A percentile compares a stretch with the other conserved stretches of the same genome.
Evolutionary conservation across 805 yeast species (phyloP).

Genomic region (Candida gorgasii): DNA sequence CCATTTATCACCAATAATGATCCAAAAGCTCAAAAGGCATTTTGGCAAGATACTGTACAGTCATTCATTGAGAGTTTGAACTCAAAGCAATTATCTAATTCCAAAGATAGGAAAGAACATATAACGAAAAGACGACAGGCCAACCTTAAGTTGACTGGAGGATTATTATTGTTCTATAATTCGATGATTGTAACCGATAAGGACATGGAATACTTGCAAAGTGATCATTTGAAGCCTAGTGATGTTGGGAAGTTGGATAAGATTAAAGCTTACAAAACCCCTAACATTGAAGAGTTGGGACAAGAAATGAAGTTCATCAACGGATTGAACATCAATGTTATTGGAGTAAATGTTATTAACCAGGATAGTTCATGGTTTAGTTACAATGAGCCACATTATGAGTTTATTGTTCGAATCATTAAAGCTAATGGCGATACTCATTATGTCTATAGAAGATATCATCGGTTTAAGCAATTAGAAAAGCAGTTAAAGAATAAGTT

Average conservation of each 20-base stretch:
- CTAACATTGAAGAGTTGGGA: slow-evolving; percentile 7
- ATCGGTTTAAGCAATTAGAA: slow-evolving; percentile 65
- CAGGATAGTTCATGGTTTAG: slow-evolving; percentile 11
- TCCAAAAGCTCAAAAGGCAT: slow-evolving; percentile 47
- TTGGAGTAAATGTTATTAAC: slow-evolving; percentile 53
- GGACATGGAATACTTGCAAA: slow-evolving; percentile 50
- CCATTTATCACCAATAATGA: slow-evolving; percentile 65
- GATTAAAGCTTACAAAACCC: slow-evolving; percentile 13
- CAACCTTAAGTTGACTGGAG: slow-evolving; percentile 58
- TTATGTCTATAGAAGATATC: slow-evolving; percentile 62
- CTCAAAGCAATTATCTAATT: slow-evolving; percentile 65
- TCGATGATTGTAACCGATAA: slow-evolving; percentile 67
- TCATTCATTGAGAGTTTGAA: slow-evolving; percentile 80
- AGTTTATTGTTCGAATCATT: slow-evolving; percentile 51
- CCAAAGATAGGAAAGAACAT: slow-evolving; percentile 74
- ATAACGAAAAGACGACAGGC: slow-evolving; percentile 63
- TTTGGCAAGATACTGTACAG: slow-evolving; percentile 82
- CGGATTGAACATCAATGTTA: slow-evolving; percentile 64
- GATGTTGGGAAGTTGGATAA: slow-evolving; percentile 40
- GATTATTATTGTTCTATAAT: slow-evolving; percentile 68
- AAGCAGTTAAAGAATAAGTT: slow-evolving; percentile 50
- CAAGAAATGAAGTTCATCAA: slow-evolving; percentile 41
- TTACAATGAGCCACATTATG: slow-evolving; percentile 28
- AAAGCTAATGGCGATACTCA: slow-evolving; percentile 24
- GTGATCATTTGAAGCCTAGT: slow-evolving; percentile 34